Conservation (phyloP, 75 land plant species). For the Azolla pinnata region DNA sequence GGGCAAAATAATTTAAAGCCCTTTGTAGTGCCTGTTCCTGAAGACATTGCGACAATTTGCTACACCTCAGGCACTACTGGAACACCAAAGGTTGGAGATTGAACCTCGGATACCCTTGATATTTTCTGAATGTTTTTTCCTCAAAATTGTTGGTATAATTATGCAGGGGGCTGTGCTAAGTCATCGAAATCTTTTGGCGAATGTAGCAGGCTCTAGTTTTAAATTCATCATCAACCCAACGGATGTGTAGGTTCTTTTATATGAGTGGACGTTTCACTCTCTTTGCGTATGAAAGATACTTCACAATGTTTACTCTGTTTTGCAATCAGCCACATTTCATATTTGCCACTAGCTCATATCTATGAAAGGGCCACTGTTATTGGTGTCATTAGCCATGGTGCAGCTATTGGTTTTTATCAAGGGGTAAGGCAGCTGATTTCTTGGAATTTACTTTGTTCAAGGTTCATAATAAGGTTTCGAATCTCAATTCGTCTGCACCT, state of each 20-base stretch:
- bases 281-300: no score
- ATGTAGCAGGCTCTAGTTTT: constrained; percentile 52
- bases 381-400: constrained; percentile 49
- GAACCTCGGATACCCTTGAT: background rate
- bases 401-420: constrained; percentile 90
- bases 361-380: constrained; percentile 78
- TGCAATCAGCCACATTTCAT: constrained; percentile 72
- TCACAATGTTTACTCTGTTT: background rate
- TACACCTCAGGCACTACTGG: constrained; percentile 99
- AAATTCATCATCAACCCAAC: constrained; percentile 29
- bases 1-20: constrained; percentile 51
- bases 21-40: constrained; percentile 69
- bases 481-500: background rate
- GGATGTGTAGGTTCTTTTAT: constrained; percentile 58
- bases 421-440: constrained; percentile 50
- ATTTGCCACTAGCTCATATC: constrained; percentile 95
- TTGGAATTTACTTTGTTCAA: constrained; percentile 1
- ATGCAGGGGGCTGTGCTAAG: constrained; percentile 76
- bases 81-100: constrained; percentile 72
- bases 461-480: no score
- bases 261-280: background rate
- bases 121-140: background rate
- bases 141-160: background rate
- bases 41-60: constrained; percentile 91
- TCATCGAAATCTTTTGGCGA: constrained; percentile 79